Conservation (phyloP, 768 basidiomycete species). For the Boletellus sp. region DNA sequence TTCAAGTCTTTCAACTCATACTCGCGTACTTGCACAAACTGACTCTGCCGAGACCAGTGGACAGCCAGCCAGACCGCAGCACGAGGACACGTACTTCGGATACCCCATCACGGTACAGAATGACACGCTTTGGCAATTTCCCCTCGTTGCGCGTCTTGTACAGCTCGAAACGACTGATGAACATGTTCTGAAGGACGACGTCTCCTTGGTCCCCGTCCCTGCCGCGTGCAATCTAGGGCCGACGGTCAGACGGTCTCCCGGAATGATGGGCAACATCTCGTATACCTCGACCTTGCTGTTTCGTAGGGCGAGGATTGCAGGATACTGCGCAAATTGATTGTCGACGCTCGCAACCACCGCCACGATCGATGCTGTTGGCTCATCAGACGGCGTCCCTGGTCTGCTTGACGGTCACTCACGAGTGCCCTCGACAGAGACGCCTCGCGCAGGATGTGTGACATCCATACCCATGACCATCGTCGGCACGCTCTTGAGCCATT, state of each 20-base stretch:
- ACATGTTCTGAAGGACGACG: conserved; percentile 41
- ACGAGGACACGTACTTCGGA: conserved; percentile 54
- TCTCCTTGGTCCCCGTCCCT: conserved; percentile 31
- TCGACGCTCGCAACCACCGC: conserved; percentile 54
- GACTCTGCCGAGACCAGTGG: conserved; percentile 33
- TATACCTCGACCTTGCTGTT: conserved; percentile 62
- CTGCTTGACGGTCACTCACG: conserved; percentile 20
- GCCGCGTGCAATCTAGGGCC: background rate
- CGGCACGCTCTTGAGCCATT: conserved; percentile 38
- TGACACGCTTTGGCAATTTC: conserved; percentile 39
- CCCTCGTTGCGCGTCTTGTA: conserved; percentile 35
- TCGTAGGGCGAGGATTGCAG: conserved; percentile 45
- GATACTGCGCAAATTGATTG: conserved; percentile 44
- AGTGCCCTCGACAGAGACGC: conserved; percentile 51
- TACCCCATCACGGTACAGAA: conserved; percentile 67
- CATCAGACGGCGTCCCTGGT: background rate
- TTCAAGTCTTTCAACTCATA: conserved; percentile 42
- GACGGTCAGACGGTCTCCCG: background rate
- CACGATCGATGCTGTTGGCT: conserved; percentile 41
- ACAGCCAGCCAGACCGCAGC: background rate
- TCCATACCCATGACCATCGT: conserved; percentile 60
- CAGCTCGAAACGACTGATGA: conserved; percentile 41
- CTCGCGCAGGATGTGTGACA: conserved; percentile 69
- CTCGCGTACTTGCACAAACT: conserved; percentile 42
- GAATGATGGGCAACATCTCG: background rate